phyloP scores from a whole-genome alignment of 106 monocot genomes.

The Xerophyta viscosa region DNA sequence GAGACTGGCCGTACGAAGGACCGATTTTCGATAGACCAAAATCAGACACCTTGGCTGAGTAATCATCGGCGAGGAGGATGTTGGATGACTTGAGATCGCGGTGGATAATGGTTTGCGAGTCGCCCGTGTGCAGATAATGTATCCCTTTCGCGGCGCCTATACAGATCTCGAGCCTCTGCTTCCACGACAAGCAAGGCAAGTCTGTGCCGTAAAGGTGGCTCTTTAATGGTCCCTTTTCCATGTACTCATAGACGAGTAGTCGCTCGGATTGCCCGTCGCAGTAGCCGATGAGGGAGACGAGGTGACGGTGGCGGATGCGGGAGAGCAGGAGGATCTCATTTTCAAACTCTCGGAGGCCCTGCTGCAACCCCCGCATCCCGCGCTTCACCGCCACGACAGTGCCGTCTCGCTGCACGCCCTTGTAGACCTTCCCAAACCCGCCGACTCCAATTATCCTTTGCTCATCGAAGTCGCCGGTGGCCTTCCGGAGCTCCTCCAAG shows the following conservation, averaged over 20 bases:
- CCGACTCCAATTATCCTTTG: conserved; percentile 30
- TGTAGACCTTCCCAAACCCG: conserved; percentile 64
- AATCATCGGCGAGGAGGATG: conserved; percentile 51
- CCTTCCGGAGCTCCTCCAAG: conserved; percentile 26
- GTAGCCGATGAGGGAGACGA: conserved; percentile 59
- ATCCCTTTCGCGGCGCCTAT: conserved; percentile 27
- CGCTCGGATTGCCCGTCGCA: conserved; percentile 54
- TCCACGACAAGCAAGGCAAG: conserved; percentile 30
- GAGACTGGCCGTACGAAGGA: conserved; percentile 52
- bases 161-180: conserved; percentile 26
- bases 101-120: conserved; percentile 55
- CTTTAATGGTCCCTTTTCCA: conserved; percentile 50
- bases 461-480: conserved; percentile 39
- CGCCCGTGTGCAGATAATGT: conserved; percentile 36
- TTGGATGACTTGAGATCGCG: conserved; percentile 92
- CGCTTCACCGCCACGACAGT: conserved; percentile 53
- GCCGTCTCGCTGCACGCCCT: conserved; percentile 39
- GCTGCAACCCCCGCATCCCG: conserved; percentile 17
- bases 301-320: conserved; percentile 48
- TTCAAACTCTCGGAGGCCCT: conserved; percentile 59
- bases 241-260: conserved; percentile 62
- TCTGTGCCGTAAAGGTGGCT: conserved; percentile 34
- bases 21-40: conserved; percentile 72
- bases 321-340: conserved; percentile 48
- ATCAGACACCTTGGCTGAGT: conserved; percentile 51